phyloP scores from a whole-genome alignment of 2,329 filamentous ascomycete species.

The Clonostachys byssicola region DNA sequence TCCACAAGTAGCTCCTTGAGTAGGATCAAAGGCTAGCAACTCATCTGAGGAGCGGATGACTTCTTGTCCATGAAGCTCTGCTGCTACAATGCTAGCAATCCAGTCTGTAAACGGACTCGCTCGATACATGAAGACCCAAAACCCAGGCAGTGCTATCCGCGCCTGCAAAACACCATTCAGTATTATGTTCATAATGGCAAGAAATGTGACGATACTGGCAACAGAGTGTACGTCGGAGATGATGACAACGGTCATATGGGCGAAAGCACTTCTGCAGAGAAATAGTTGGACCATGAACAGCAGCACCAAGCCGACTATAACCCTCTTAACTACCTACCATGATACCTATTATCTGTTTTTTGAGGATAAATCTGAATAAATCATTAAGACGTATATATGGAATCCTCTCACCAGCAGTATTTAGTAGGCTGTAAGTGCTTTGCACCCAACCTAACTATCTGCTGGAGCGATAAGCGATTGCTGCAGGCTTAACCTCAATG shows the following conservation, averaged over 20 bases:
- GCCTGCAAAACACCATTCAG: conserved; percentile 64
- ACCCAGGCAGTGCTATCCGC: conserved; percentile 55
- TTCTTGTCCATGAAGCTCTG: conserved; percentile 51
- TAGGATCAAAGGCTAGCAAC: conserved; percentile 60
- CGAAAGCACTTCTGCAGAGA: conserved; percentile 68
- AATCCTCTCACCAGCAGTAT: no score
- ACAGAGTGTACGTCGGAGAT: conserved; percentile 67
- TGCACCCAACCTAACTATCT: no score
- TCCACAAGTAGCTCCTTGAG: conserved; percentile 56
- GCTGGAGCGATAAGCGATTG: no score
- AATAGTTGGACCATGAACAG: conserved; percentile 63
- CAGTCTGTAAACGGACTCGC: conserved; percentile 65
- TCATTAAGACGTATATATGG: no score
- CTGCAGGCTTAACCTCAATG: no score
- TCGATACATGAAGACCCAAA: conserved; percentile 76
- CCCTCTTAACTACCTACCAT: no score
- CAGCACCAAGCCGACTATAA: conserved; percentile 62
- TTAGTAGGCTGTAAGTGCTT: no score
- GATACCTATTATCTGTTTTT: no score
- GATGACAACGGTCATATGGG: conserved; percentile 69
- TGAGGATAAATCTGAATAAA: no score
- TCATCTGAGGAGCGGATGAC: conserved; percentile 53
- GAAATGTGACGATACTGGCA: conserved; percentile 55
- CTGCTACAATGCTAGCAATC: conserved; percentile 64
- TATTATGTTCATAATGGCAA: conserved; percentile 53